Conservation (phyloP, 2,329 filamentous ascomycete species). For the Nothophoma quercina region DNA sequence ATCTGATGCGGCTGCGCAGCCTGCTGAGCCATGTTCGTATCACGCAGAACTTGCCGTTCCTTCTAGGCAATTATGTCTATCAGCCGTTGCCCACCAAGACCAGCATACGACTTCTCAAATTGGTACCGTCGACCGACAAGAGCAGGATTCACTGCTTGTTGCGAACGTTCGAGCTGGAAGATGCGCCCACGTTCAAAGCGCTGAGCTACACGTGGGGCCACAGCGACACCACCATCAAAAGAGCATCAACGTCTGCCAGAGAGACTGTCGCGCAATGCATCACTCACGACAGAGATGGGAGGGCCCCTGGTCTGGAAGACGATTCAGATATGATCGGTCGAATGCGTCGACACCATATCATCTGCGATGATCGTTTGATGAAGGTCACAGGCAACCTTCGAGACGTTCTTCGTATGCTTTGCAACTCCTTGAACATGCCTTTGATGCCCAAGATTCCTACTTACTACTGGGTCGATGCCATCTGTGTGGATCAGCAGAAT, state of each 20-base stretch:
- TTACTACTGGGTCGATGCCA: conserved; percentile 42
- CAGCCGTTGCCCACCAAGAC: conserved; percentile 27
- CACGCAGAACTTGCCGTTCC: conserved; percentile 23
- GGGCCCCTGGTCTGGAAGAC: background rate
- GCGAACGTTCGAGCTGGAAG: background rate
- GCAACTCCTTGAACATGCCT: conserved; percentile 13
- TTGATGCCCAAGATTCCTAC: conserved; percentile 11
- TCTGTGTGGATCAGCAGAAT: conserved; percentile 41
- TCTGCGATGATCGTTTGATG: conserved; percentile 30
- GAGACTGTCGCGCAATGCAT: background rate
- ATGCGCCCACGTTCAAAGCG: conserved; percentile 21
- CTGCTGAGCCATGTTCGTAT: conserved; percentile 24
- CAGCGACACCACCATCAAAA: conserved; percentile 14
- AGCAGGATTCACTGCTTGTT: conserved; percentile 21
- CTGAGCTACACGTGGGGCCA: conserved; percentile 32
- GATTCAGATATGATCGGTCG: background rate
- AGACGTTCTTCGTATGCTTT: conserved; percentile 36
- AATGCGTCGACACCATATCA: conserved; percentile 23
- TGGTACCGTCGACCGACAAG: conserved; percentile 23
- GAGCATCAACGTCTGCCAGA: background rate
- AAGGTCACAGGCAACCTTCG: conserved; percentile 32
- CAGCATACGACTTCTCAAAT: conserved; percentile 31
- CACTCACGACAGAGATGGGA: background rate
- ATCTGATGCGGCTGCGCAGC: conserved; percentile 28
- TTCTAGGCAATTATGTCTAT: conserved; percentile 28